Conservation (phyloP, 169 alveolate species). For the Theileria orientalis region DNA sequence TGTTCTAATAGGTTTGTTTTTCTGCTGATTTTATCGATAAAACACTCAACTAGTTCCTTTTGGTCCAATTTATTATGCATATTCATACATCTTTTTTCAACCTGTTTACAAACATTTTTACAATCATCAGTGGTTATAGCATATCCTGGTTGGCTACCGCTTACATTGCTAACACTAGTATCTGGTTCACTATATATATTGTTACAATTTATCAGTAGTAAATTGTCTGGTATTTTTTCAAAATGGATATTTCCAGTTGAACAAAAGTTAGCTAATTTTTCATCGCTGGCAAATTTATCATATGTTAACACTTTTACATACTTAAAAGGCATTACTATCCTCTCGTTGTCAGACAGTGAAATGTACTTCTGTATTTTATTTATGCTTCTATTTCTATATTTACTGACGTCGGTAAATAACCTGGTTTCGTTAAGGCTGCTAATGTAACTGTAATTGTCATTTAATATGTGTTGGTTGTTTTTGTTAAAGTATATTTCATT, state of each 20-base stretch:
- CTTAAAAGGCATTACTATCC: conserved; percentile 40
- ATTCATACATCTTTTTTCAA: not conserved
- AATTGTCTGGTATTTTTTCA: conserved; percentile 1
- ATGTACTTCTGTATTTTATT: not conserved
- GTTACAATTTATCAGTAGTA: conserved; percentile 30
- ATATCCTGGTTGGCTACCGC: too few species aligned
- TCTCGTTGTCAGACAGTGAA: conserved; percentile 2
- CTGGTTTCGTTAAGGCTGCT: not conserved
- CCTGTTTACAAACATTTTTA: not conserved
- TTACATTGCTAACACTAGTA: too few species aligned
- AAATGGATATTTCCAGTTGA: conserved; percentile 40
- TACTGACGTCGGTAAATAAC: conserved; percentile 15
- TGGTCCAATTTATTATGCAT: not conserved
- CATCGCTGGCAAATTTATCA: conserved; percentile 12
- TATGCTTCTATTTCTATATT: not conserved
- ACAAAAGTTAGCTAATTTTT: conserved; percentile 40
- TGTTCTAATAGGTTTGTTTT: not conserved
- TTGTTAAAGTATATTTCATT: conserved; percentile 25
- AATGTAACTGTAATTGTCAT: not conserved
- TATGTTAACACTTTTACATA: conserved; percentile 29
- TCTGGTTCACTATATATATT: not conserved
- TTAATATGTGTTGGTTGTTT: not conserved
- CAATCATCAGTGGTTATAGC: too few species aligned
- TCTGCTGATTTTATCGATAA: not conserved
- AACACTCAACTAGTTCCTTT: not conserved